Evolutionary conservation across 805 yeast species (phyloP).

Genomic region (Lipomyces spencermartinsiae): DNA sequence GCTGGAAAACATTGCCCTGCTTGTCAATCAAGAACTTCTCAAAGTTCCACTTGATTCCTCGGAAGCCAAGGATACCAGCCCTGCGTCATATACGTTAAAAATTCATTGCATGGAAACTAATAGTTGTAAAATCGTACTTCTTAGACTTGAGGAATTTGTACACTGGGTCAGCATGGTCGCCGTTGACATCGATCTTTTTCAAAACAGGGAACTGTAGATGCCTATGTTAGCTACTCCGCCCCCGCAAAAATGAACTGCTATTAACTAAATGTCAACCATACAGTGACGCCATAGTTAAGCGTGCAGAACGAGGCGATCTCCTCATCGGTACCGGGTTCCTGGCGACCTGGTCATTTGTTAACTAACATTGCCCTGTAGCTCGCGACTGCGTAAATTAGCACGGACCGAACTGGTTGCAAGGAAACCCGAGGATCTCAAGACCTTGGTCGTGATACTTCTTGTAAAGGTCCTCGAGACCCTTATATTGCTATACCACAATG

Average conservation of each 20-base stretch:
- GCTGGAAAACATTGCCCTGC: constrained; percentile 62
- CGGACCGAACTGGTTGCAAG: constrained; percentile 84
- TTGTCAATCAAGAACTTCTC: constrained; percentile 71
- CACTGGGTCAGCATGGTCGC: constrained; percentile 78
- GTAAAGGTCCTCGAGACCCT: constrained; percentile 71
- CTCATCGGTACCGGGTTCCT: constrained; percentile 69
- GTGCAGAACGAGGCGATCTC: constrained; percentile 75
- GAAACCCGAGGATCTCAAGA: constrained; percentile 78
- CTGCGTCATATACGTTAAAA: background rate
- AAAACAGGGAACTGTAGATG: constrained; percentile 72
- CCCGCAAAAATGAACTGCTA: background rate
- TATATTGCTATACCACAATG: constrained; percentile 68
- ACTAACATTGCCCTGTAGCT: background rate
- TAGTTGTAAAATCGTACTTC: constrained; percentile 47
- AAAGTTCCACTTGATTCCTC: constrained; percentile 78
- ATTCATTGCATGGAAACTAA: background rate
- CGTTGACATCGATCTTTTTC: constrained; percentile 89
- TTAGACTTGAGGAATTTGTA: constrained; percentile 74
- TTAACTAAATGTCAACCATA: constrained; percentile 4
- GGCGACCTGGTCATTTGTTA: constrained; percentile 52
- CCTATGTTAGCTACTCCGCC: background rate
- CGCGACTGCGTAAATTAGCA: background rate
- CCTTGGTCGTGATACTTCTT: constrained; percentile 68
- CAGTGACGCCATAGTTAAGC: constrained; percentile 81
- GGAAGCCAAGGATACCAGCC: constrained; percentile 66